Evolutionary conservation across 805 yeast species (phyloP).

Genomic region (Wickerhamiella siamensis): DNA sequence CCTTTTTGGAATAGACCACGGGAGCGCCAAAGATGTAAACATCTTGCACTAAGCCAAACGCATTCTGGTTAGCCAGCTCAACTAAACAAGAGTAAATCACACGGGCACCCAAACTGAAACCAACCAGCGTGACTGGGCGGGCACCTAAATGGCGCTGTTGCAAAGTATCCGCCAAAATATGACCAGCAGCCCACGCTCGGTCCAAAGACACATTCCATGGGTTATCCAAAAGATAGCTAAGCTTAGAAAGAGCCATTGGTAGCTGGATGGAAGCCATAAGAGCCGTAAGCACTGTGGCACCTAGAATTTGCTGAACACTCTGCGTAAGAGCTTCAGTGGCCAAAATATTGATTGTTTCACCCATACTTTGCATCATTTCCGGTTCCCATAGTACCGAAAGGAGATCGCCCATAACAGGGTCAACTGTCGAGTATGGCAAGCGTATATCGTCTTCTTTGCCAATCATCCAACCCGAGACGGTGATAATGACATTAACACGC

Average conservation of each 20-base stretch:
- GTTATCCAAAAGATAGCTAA: conserved; percentile 80
- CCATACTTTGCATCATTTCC: conserved; percentile 88
- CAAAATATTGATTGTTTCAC: conserved; percentile 84
- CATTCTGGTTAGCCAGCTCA: conserved; percentile 74
- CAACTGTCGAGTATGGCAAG: conserved; percentile 89
- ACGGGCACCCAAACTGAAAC: conserved; percentile 87
- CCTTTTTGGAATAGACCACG: conserved; percentile 61
- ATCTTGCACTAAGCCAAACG: conserved; percentile 76
- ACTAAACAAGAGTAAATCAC: conserved; percentile 79
- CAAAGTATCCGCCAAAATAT: conserved; percentile 78
- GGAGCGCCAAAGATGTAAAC: conserved; percentile 85
- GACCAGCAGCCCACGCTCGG: conserved; percentile 94
- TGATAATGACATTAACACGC: conserved; percentile 70
- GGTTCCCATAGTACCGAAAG: conserved; percentile 95
- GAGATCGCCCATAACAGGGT: conserved; percentile 95
- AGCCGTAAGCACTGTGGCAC: conserved; percentile 77
- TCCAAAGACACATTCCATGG: conserved; percentile 98
- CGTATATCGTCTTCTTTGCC: conserved; percentile 92
- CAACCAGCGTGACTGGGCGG: conserved; percentile 81
- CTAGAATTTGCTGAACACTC: conserved; percentile 87
- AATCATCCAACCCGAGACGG: conserved; percentile 96
- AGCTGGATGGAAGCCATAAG: conserved; percentile 85
- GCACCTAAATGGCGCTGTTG: conserved; percentile 80
- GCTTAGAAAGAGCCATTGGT: conserved; percentile 81
- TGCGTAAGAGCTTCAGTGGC: conserved; percentile 90